These are phyloP conservation scores for Diaporthe citrichinensis DNA, from an alignment of 2,329 filamentous ascomycete genomes.

Conservation along the genomic window DNA sequence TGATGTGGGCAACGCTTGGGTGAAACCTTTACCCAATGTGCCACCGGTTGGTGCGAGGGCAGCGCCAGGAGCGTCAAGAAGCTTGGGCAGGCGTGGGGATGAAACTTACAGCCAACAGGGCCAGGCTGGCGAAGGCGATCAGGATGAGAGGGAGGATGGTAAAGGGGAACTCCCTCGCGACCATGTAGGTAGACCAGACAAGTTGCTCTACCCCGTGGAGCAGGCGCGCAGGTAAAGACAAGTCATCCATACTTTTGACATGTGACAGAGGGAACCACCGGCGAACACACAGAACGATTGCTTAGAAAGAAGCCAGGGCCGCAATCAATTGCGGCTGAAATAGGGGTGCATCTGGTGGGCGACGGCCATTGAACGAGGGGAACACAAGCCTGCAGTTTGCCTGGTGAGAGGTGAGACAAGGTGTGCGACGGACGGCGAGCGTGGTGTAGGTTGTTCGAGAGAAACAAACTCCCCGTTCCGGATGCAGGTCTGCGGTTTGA, in stretches of 20 bases:
- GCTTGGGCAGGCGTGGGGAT: background rate
- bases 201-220: constrained; percentile 53
- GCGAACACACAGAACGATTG: background rate
- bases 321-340: constrained; percentile 30
- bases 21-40: background rate
- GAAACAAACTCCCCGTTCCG: background rate
- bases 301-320: background rate
- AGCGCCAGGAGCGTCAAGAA: too few relatives aligned
- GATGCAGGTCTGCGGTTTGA: background rate
- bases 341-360: constrained; percentile 9
- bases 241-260: constrained; percentile 36
- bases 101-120: constrained; percentile 56
- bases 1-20: background rate
- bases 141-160: constrained; percentile 55
- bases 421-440: constrained; percentile 11
- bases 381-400: constrained; percentile 2
- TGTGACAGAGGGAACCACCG: constrained; percentile 31
- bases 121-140: constrained; percentile 51
- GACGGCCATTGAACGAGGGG: constrained; percentile 1
- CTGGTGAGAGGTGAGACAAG: background rate
- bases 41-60: background rate
- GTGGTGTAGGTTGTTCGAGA: background rate
- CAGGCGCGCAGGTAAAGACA: constrained; percentile 34
- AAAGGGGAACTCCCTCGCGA: constrained; percentile 55
- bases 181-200: constrained; percentile 52